Evolutionary conservation across 176 grass and related monocot species (phyloP), one percentile per base, ranked within the genome.

Genomic region (Thalia dealbata): DNA sequence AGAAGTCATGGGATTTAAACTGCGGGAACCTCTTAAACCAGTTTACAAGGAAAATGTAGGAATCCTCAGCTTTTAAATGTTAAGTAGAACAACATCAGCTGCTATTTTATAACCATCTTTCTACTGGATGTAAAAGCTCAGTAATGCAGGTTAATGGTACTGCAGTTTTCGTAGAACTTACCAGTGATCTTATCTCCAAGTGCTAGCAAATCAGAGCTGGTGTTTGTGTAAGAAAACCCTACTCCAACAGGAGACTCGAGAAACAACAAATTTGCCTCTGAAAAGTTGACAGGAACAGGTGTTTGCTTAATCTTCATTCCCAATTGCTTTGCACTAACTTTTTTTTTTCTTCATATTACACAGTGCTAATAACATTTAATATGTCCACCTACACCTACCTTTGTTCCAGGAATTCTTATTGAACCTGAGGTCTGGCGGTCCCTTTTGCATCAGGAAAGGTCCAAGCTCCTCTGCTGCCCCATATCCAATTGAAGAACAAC

Each of bases 241-340:
- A 99, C 95, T 62, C 95, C 95, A 77, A 99, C 95, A 16, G 95
- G 95, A 50, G 95, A 95, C 82, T 99, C 95, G 1, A 99, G 43
- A 80, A 99, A 99, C 48, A 99, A 76, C n/a, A 99, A 70, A 71
- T 99, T 99, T 41, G 95, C 95, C 83, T 95, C 95, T 99, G 90
- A 43, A 61, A 46, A 73, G 1, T 64, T 82, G 79, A 22, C 8
- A 67, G 29, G 18, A 2, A 64, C 45, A n/a, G 38, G 15, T 42
- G 42, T n/a, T n/a, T 67, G 3, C 16, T 43, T 23, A 68, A 0
- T 43, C 2, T 18, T 3, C 19, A 63, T 3, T 3, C 23, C 60
- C 0, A 63, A 29, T 50, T 72, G 10, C 3, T 55, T 72, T 51
- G 45, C 6, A 16, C 5, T 61, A 27, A 1, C 0, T 12, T 6